Conservation (phyloP, 352 stramenopile species). For the Phytophthora syringae region DNA sequence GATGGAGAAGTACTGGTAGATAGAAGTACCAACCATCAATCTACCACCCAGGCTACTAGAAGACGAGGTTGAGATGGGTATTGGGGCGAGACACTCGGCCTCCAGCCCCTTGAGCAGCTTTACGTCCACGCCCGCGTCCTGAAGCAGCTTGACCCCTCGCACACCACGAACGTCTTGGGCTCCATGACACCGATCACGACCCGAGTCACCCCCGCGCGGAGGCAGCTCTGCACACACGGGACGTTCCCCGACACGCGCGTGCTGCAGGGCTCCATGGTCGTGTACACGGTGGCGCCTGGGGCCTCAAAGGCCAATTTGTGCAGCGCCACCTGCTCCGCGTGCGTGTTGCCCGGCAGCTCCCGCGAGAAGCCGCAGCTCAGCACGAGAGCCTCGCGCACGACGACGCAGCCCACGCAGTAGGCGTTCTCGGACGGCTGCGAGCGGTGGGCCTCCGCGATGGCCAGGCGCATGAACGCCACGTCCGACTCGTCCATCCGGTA, state of each 20-base stretch:
- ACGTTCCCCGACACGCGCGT: conserved; percentile 84
- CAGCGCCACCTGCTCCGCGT: conserved; percentile 89
- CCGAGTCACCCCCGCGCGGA: conserved; percentile 65
- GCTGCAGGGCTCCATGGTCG: conserved; percentile 92
- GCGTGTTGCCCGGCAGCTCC: conserved; percentile 88
- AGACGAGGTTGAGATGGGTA: conserved; percentile 65
- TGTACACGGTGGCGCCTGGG: conserved; percentile 78
- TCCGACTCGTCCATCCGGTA: conserved; percentile 32
- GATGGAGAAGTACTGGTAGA: not conserved
- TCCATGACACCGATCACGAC: conserved; percentile 89
- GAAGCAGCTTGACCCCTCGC: conserved; percentile 80
- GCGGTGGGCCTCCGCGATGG: conserved; percentile 83
- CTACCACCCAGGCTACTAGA: conserved; percentile 30
- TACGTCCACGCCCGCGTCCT: conserved; percentile 70
- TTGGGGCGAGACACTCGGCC: conserved; percentile 81
- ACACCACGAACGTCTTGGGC: conserved; percentile 89
- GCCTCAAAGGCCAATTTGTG: conserved; percentile 82
- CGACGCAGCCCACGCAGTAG: conserved; percentile 86
- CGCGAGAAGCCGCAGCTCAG: conserved; percentile 83
- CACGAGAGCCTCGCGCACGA: conserved; percentile 63
- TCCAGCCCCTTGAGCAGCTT: conserved; percentile 78
- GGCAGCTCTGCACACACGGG: conserved; percentile 82
- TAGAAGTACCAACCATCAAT: not conserved
- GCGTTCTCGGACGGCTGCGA: conserved; percentile 73
- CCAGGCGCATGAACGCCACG: conserved; percentile 73